Evolutionary conservation across 129 eudicot genomes (phyloP), one percentile per base, ranked within the genome.

Genomic region (Pittosporum tobira): DNA sequence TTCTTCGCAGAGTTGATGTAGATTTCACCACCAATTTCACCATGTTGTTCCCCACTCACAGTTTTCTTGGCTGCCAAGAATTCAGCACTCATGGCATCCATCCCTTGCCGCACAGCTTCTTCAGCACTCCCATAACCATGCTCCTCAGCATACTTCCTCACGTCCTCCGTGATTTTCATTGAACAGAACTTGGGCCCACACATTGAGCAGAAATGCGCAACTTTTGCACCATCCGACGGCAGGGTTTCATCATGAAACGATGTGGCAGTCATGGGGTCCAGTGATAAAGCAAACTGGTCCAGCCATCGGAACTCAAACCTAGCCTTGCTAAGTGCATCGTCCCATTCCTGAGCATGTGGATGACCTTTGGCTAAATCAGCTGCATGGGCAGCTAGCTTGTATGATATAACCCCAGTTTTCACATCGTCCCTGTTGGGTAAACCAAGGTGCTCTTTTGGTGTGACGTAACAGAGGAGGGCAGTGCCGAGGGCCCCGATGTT

Each of bases 151-250:
- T 93, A 93, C 70, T 79, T 87, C 61, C 99, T 79, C 24, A 93
- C 94, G 71, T 93, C 99, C 77, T 93, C 99, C 0, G 99, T 93
- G 38, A 93, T 93, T 79, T 87, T 87, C 99, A 93, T 87, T 11
- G 99, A 93, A 44, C 99, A 93, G 65, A 93, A 93, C 75, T 87
- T 93, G 22, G 99, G 99, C 55, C 99, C 99, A 61, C 99, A 93
- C 99, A 93, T 93, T 0, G 99, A 93, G 72, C 99, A 93, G 69
- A 93, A 93, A 74, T 93, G 99, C 2, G 99, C 99, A 64, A 93
- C 99, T 55, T 93, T 93, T 1, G 99, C 99, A 45, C 99, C 99
- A 45, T 93, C 99, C 18, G 96, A 70, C 0, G 99, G 96, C 37
- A 93, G 56, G 2, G 96, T 93, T 51, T 93, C 99, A 56, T 93